A percentile compares a stretch with the other conserved stretches of the same genome.
Conservation (phyloP, 139 green algal genomes). For the Chlorella sp. region DNA sequence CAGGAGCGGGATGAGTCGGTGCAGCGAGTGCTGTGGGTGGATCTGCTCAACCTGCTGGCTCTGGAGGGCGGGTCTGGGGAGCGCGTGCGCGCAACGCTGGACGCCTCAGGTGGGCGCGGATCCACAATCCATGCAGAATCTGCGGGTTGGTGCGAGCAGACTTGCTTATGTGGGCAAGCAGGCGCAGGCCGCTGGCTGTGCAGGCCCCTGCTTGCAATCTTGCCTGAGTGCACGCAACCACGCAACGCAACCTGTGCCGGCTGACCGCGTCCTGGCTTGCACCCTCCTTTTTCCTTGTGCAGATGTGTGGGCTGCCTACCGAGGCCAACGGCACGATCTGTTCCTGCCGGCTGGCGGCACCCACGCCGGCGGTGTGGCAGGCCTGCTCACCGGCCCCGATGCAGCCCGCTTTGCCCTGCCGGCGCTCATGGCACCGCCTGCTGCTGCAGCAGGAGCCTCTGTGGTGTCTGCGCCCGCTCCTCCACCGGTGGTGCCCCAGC, state of each 20-base stretch:
- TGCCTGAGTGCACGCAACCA: too few species aligned
- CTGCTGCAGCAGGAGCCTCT: too few species aligned
- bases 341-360: slow-evolving; percentile 78
- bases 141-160: too few species aligned
- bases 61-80: slow-evolving; percentile 52
- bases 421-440: slow-evolving; percentile 32
- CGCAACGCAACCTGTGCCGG: too few species aligned
- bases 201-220: too few species aligned
- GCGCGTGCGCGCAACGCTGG: slow-evolving; percentile 55
- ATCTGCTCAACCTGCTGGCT: slow-evolving; percentile 78
- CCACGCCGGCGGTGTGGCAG: slow-evolving; percentile 62
- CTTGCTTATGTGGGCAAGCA: too few species aligned
- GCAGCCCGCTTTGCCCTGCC: slow-evolving; percentile 72
- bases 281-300: background rate
- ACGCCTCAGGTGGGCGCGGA: slow-evolving; percentile 37
- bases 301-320: slow-evolving; percentile 82
- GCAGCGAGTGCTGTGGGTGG: slow-evolving; percentile 77
- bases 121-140: background rate
- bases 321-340: slow-evolving; percentile 82
- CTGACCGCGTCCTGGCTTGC: too few species aligned
- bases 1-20: slow-evolving; percentile 69
- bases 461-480: too few species aligned
- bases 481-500: too few species aligned
- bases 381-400: slow-evolving; percentile 64
- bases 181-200: too few species aligned